A percentile compares a stretch with the other conserved stretches of the same genome.
phyloP scores from a whole-genome alignment of 805 yeast genomes.

The Cyberlindnera amylophila region DNA sequence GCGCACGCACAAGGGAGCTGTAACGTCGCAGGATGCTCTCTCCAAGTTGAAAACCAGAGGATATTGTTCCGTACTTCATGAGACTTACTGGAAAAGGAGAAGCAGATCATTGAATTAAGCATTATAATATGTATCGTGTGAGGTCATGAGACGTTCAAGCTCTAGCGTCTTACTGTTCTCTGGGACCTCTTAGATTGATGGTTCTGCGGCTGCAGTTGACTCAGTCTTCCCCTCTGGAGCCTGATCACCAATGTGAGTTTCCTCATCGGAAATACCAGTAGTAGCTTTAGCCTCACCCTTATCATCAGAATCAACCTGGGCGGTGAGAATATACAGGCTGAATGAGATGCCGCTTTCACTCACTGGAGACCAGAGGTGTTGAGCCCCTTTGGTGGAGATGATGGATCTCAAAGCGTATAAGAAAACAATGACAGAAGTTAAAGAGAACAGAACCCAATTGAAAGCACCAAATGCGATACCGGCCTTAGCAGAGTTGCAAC shows the following conservation, averaged over 20 bases:
- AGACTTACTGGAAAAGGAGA: too few relatives aligned
- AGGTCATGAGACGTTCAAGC: too few relatives aligned
- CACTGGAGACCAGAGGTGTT: neutral
- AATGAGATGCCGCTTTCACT: too few relatives aligned
- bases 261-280: conserved; percentile 2
- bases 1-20: too few relatives aligned
- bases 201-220: neutral
- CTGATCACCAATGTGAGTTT: conserved; percentile 1
- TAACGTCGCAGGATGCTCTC: too few relatives aligned
- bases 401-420: conserved; percentile 1
- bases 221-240: neutral
- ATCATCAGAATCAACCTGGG: too few relatives aligned
- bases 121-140: too few relatives aligned
- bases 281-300: neutral
- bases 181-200: neutral
- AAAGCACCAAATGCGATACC: conserved; percentile 22
- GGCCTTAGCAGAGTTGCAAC: conserved; percentile 19
- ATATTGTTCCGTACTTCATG: too few relatives aligned
- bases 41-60: too few relatives aligned
- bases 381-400: neutral
- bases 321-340: too few relatives aligned
- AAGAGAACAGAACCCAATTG: conserved; percentile 15
- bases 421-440: conserved; percentile 11
- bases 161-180: neutral
- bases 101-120: too few relatives aligned